Percentiles rank a stretch among this genome's conserved stretches.
These are phyloP conservation scores for rapeseed (Brassica napus) DNA, from an alignment of 345 rosid species.

Conservation along the genomic window DNA sequence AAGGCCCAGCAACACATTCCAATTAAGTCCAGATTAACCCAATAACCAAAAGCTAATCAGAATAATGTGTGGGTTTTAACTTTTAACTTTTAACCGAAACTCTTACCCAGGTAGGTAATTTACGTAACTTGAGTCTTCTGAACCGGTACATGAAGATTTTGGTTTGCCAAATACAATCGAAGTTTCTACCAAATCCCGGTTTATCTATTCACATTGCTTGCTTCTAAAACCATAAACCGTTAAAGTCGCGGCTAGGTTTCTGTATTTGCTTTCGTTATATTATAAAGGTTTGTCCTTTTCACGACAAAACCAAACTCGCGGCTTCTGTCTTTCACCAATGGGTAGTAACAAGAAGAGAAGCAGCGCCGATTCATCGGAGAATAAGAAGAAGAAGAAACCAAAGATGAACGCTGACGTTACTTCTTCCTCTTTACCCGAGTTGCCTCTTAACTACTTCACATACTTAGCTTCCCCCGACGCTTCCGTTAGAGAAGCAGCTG, in stretches of 20 bases:
- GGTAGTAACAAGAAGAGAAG: conserved; percentile 57
- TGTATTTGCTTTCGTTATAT: background rate
- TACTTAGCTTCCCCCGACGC: conserved; percentile 67
- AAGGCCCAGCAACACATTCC: background rate
- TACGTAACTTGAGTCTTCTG: background rate
- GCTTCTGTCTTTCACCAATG: conserved; percentile 40
- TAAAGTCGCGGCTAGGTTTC: background rate
- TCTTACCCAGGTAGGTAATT: background rate
- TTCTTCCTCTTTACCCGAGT: conserved; percentile 55
- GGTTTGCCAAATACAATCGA: background rate
- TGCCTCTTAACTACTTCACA: conserved; percentile 70
- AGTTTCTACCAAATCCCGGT: background rate
- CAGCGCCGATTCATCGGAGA: conserved; percentile 41
- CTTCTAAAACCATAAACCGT: conserved; percentile 23
- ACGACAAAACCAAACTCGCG: background rate
- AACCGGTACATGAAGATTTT: background rate
- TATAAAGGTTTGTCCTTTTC: background rate
- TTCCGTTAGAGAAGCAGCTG: conserved; percentile 64
- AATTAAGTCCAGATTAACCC: background rate
- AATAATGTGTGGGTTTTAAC: background rate
- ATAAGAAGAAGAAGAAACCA: conserved; percentile 52
- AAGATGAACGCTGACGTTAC: conserved; percentile 27
- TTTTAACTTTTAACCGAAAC: background rate
- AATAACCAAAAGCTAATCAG: background rate
- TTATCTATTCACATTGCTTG: background rate